Evolutionary conservation across 2,329 filamentous ascomycete genomes (phyloP), one percentile per base, ranked within the genome.

Genomic region (Cladosporium cucumerinum): DNA sequence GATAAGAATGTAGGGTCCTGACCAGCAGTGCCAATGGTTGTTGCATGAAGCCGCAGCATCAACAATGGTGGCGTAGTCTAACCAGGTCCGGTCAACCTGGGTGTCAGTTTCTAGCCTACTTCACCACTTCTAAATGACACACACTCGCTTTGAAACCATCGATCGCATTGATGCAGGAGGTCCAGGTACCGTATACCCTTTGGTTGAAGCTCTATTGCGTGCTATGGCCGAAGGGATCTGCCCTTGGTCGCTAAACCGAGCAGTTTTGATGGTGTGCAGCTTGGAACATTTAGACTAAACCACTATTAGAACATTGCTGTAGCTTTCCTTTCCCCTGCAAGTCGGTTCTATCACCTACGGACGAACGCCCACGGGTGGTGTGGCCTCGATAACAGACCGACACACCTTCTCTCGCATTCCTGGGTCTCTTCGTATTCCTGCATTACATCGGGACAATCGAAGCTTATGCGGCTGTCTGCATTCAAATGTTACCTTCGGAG

Each of bases 21-120:
- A 21, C n/a, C 14, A 52, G 49, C 5, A 54, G 26, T 28, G 26
- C 18, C 49, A 52, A 18, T 57, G 52, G 52, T 57, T 39, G 34
- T 39, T 39, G 32, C 32, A 34, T 34, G 12, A 34, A 34, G 32
- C 32, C 32, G 14, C 32, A 34, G 12, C 32, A 34, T 34, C 12
- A 34, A 34, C 6, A 43, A 43, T 57, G 54, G 54, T 57, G 54
- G 54, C 54, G 54, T 54, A 12, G 28, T 26, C 54, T 57, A 57
- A 39, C 54, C 54, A 39, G 11, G 54, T 57, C 54, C 32, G 54
- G 54, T 21, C n/a, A 57, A 23, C 5, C 32, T 57, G 32, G 54
- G 32, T 21, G 54, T 26, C 26, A 39, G 21, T 7, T 57, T 2
- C 11, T n/a, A 21, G 54, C 30, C 12, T 34, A 57, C 54, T 28